Percentiles rank a stretch among this genome's conserved stretches.
Evolutionary conservation across 2,329 filamentous ascomycete species (phyloP).

Genomic region (Alternaria arbusti): DNA sequence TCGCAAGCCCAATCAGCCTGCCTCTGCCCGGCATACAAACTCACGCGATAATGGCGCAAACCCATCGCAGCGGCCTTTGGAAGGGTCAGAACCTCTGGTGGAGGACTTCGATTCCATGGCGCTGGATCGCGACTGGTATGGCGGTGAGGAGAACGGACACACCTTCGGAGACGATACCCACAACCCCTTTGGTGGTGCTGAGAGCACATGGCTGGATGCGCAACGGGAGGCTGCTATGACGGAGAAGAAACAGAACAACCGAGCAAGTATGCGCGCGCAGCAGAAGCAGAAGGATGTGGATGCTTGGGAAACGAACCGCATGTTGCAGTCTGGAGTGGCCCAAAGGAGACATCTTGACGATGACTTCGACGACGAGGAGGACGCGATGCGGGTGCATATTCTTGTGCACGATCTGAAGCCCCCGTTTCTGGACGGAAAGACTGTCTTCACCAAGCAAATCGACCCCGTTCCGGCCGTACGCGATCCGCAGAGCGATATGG

Average conservation of each 20-base stretch:
- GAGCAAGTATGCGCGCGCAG: conserved; percentile 74
- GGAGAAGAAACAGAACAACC: conserved; percentile 79
- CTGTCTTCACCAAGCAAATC: conserved; percentile 95
- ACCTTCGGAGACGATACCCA: conserved; percentile 91
- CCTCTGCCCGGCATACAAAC: conserved; percentile 47
- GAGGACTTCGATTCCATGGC: conserved; percentile 74
- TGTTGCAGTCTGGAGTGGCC: conserved; percentile 95
- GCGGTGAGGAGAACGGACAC: conserved; percentile 82
- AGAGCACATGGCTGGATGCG: conserved; percentile 75
- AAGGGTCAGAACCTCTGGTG: conserved; percentile 66
- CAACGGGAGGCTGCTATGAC: conserved; percentile 74
- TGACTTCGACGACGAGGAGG: conserved; percentile 90
- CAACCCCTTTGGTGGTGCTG: conserved; percentile 84
- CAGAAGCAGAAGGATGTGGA: conserved; percentile 95
- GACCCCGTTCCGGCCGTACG: conserved; percentile 92
- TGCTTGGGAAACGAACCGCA: conserved; percentile 98
- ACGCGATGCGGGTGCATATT: conserved; percentile 85
- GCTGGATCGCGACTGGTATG: conserved; percentile 92
- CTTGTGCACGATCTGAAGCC: conserved; percentile 92
- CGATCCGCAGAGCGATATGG: conserved; percentile 97
- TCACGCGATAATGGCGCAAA: conserved; percentile 38
- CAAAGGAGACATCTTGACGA: conserved; percentile 81
- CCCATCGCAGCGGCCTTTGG: conserved; percentile 64
- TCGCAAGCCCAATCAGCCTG: conserved; percentile 42
- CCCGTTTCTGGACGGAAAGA: conserved; percentile 92